These are phyloP conservation scores for Coniochaeta hoffmannii DNA, from an alignment of 2,329 filamentous ascomycete genomes.

Conservation along the genomic window DNA sequence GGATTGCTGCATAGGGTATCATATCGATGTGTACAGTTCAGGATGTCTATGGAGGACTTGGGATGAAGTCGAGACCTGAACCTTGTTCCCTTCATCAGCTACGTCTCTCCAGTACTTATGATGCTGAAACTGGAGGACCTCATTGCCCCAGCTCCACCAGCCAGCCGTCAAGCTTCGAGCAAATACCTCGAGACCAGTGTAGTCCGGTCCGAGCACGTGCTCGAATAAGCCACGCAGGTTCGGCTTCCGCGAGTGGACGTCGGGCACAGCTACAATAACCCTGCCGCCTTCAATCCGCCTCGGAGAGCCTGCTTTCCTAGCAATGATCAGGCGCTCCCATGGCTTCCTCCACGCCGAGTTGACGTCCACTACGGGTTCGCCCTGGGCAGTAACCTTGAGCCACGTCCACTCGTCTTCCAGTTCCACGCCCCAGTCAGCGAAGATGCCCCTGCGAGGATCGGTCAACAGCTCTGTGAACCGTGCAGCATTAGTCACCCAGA, in stretches of 20 bases:
- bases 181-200: conserved; percentile 66
- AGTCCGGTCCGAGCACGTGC: conserved; percentile 40
- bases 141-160: conserved; percentile 75
- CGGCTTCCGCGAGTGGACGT: conserved; percentile 73
- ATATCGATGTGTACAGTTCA: not conserved
- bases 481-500: conserved; percentile 74
- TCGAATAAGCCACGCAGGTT: conserved; percentile 57
- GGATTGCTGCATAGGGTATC: conserved; percentile 5
- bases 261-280: conserved; percentile 63
- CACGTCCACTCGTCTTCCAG: conserved; percentile 67
- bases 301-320: conserved; percentile 29
- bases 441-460: conserved; percentile 44
- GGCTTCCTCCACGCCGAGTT: conserved; percentile 63
- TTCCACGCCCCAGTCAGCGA: conserved; percentile 60
- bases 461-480: conserved; percentile 48
- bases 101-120: conserved; percentile 38
- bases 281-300: conserved; percentile 28
- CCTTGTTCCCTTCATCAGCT: conserved; percentile 4
- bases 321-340: conserved; percentile 67
- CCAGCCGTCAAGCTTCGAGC: conserved; percentile 65
- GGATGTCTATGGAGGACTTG: not conserved
- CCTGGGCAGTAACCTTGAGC: conserved; percentile 62
- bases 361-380: conserved; percentile 56
- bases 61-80: not conserved
- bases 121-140: conserved; percentile 63